phyloP scores from a whole-genome alignment of 1,139 yeast species.

The Hanseniaspora sp. region DNA sequence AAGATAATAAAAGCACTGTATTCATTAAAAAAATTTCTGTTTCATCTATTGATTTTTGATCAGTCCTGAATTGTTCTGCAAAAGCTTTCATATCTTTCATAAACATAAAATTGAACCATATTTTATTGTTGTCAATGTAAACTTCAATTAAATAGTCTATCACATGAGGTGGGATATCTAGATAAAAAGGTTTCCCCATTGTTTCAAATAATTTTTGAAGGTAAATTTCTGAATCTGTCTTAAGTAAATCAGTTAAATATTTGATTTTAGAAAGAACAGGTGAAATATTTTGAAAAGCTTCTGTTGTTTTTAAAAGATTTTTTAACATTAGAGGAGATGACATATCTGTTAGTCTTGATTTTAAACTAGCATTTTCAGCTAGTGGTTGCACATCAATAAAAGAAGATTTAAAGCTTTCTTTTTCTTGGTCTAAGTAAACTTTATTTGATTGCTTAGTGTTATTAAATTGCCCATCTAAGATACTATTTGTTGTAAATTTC shows the following conservation, averaged over 20 bases:
- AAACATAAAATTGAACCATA: background rate
- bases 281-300: background rate
- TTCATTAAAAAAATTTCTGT: constrained; percentile 11
- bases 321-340: background rate
- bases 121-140: background rate
- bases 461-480: background rate
- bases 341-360: background rate
- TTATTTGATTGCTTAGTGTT: background rate
- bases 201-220: constrained; percentile 3
- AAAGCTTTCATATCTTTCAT: background rate
- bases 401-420: constrained; percentile 7
- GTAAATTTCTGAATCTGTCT: constrained; percentile 12
- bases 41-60: constrained; percentile 8
- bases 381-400: background rate
- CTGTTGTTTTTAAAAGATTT: background rate
- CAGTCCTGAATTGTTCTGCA: background rate
- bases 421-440: constrained; percentile 9
- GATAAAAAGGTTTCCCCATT: constrained; percentile 1
- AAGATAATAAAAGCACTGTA: constrained; percentile 1
- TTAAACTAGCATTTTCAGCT: background rate
- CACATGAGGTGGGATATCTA: background rate
- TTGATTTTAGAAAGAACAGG: constrained; percentile 7
- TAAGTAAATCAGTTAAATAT: constrained; percentile 3
- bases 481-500: background rate
- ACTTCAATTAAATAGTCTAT: background rate